Conservation (phyloP, 1,284 basidiomycete genomes). For the Leccinum pallidistipes region DNA sequence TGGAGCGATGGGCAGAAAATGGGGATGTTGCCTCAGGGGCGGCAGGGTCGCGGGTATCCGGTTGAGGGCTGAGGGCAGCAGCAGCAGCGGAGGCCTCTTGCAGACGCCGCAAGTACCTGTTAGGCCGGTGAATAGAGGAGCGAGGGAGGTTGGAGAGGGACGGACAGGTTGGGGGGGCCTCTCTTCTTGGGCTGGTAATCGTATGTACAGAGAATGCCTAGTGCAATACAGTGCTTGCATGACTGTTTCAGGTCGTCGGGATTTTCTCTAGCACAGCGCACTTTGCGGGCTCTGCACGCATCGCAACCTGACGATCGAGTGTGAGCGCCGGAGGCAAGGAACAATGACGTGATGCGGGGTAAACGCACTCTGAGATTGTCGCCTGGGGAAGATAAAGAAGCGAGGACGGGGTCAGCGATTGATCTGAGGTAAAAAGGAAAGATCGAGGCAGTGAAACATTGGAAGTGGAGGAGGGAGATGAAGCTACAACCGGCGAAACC, state of each 20-base stretch:
- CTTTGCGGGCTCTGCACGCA: slow-evolving; percentile 81
- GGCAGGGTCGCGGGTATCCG: slow-evolving; percentile 38
- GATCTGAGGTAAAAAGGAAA: slow-evolving; percentile 17
- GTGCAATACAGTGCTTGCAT: slow-evolving; percentile 82
- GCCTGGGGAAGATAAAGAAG: slow-evolving; percentile 45
- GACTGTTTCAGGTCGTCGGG: slow-evolving; percentile 71
- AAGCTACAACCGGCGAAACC: slow-evolving; percentile 44
- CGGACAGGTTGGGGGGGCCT: slow-evolving; percentile 85
- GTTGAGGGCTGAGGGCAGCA: slow-evolving; percentile 33
- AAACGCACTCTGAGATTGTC: slow-evolving; percentile 73
- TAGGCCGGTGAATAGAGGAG: neutral
- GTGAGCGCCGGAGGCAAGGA: slow-evolving; percentile 12
- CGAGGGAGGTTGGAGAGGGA: slow-evolving; percentile 11
- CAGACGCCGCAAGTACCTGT: slow-evolving; percentile 72
- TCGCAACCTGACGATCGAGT: slow-evolving; percentile 62
- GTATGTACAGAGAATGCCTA: slow-evolving; percentile 84
- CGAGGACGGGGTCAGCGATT: slow-evolving; percentile 20
- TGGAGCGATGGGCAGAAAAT: slow-evolving; percentile 39
- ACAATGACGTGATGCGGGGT: slow-evolving; percentile 15
- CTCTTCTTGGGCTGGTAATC: slow-evolving; percentile 91
- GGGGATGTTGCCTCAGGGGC: slow-evolving; percentile 48
- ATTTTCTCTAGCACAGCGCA: slow-evolving; percentile 79
- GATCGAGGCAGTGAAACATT: slow-evolving; percentile 25
- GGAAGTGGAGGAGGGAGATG: slow-evolving; percentile 39
- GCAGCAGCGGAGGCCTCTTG: slow-evolving; percentile 72